Base-by-base conservation (phyloP, 805 yeast genomes). In the Myxozyma vanderwaltii region DNA sequence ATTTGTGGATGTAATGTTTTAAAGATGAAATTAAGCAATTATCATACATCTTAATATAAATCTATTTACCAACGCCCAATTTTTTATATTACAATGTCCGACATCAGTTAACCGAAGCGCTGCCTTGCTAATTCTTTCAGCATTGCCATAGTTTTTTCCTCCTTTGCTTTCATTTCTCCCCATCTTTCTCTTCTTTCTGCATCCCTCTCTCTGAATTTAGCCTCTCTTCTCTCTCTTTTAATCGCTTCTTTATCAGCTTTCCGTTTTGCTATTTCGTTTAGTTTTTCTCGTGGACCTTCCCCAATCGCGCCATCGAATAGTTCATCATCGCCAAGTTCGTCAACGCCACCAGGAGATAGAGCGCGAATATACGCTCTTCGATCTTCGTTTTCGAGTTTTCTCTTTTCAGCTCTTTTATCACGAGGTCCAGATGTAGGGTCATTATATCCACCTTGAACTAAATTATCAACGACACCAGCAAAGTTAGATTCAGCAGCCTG, bases 111-210 rank as follows among this genome's bases (percentile, higher is more conserved):
- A 1, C 65, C 66, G 27, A 63, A 63, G 12, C 65, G 41, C 45
- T 63, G 61, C 19, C 51, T 35, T 2, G 61, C 66, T 4, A 63
- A 54, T 40, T 61, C 59, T 39, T 55, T 51, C 24, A 63, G 49
- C 63, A 58, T 62, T 23, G 43, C 57, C 27, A 63, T 40, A 10
- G 66, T 63, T 43, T 58, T 61, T 21, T 54, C 43, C 35, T 63
- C 66, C 29, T 56, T 51, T 35, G 17, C 50, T 38, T 58, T 59
- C 56, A 58, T 41, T 7, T 49, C 58, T 12, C 51, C 44, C 66
- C 65, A 61, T 23, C 66, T 45, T 43, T 61, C 45, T 29, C 65
- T 21, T 21, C 66, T 29, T 13, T 46, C 66, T 13, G 65, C 63
- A 38, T 63, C 66, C n/a, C 55, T 48, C 39, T 62, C 64, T 33